These are phyloP conservation scores for Pisolithus albus DNA, from an alignment of 768 basidiomycete species.

Conservation along the genomic window DNA sequence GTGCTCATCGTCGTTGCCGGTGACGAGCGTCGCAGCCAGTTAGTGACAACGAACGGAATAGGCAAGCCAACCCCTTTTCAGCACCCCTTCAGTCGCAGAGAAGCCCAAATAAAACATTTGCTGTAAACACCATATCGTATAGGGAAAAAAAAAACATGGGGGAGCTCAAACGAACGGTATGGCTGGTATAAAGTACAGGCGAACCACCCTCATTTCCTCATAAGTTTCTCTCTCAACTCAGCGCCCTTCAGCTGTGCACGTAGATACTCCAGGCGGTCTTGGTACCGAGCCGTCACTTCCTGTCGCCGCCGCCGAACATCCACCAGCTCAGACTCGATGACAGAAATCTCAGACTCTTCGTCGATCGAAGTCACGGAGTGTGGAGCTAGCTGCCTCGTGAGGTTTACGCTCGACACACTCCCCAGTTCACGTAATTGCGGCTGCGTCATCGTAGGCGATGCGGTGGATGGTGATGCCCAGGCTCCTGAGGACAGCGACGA, in stretches of 20 bases:
- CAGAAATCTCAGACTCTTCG: slow-evolving; percentile 32
- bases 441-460: slow-evolving; percentile 24
- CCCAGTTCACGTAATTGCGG: slow-evolving; percentile 27
- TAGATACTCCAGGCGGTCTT: slow-evolving; percentile 70
- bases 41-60: too few relatives aligned
- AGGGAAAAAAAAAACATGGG: not conserved
- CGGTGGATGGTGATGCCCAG: slow-evolving; percentile 30
- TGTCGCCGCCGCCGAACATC: slow-evolving; percentile 64
- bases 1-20: not conserved
- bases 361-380: slow-evolving; percentile 14
- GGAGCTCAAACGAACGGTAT: slow-evolving; percentile 2
- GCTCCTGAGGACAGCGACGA: slow-evolving; percentile 54
- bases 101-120: not conserved
- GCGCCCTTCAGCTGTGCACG: slow-evolving; percentile 79
- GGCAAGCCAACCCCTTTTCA: too few relatives aligned
- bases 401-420: slow-evolving; percentile 43
- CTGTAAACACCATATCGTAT: slow-evolving; percentile 4
- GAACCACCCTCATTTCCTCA: slow-evolving; percentile 42
- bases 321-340: slow-evolving; percentile 52
- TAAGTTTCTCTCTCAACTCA: slow-evolving; percentile 73
- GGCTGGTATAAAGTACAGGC: not conserved
- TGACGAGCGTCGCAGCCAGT: too few relatives aligned
- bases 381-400: slow-evolving; percentile 36
- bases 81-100: too few relatives aligned
- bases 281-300: slow-evolving; percentile 68